A percentile compares a stretch with the other conserved stretches of the same genome.
These are phyloP conservation scores for Albifimbria verrucaria DNA, from an alignment of 2,329 filamentous ascomycete species.

Conservation along the genomic window DNA sequence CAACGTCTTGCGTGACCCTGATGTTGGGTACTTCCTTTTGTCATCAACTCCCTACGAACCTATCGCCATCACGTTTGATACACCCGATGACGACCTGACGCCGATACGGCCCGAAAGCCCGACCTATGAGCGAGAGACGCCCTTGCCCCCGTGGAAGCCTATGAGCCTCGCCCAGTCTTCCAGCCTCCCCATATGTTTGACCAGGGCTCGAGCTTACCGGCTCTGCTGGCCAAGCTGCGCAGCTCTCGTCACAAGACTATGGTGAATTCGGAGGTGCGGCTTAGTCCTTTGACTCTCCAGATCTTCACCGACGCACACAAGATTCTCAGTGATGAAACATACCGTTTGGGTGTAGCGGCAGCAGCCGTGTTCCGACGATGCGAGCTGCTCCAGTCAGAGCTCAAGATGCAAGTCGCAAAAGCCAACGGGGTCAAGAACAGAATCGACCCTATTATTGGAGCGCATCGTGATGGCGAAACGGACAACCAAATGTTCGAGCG, in stretches of 20 bases:
- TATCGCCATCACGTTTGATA: constrained; percentile 57
- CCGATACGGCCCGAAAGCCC: constrained; percentile 42
- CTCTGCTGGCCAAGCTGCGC: constrained; percentile 52
- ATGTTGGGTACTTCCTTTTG: constrained; percentile 61
- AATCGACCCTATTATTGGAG: constrained; percentile 60
- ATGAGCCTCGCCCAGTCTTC: constrained; percentile 64
- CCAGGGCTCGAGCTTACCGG: constrained; percentile 52
- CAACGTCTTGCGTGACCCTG: constrained; percentile 54
- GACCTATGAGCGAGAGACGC: constrained; percentile 36
- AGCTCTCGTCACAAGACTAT: constrained; percentile 59
- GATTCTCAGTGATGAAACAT: constrained; percentile 66
- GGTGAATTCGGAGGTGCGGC: constrained; percentile 64
- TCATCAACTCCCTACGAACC: constrained; percentile 58
- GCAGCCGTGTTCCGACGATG: constrained; percentile 72
- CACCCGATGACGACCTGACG: constrained; percentile 48
- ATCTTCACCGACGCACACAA: constrained; percentile 72
- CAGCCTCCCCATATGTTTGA: constrained; percentile 61
- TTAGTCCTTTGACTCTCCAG: constrained; percentile 68
- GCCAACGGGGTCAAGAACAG: constrained; percentile 62
- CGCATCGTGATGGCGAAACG: constrained; percentile 43
- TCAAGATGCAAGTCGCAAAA: constrained; percentile 64
- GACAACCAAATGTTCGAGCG: constrained; percentile 57
- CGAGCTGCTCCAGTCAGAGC: constrained; percentile 63
- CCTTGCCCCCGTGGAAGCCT: constrained; percentile 47
- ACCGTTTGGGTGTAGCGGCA: constrained; percentile 64